phyloP scores from a whole-genome alignment of 495 filamentous ascomycete species.

The Penicillium flavigenum region DNA sequence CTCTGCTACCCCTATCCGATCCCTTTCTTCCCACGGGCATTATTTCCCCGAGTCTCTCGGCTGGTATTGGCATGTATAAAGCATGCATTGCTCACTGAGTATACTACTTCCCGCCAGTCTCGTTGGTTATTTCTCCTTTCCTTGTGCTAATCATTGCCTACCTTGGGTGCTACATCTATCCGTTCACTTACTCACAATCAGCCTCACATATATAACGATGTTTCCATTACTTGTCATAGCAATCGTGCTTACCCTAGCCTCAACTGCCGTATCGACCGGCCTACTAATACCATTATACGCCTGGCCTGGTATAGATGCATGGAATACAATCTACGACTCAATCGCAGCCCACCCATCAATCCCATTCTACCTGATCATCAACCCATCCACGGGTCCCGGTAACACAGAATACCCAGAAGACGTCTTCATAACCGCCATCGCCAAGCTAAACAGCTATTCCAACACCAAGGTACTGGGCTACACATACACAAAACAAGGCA shows the following conservation, averaged over 20 bases:
- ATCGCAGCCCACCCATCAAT: conserved; percentile 36
- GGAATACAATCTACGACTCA: conserved; percentile 41
- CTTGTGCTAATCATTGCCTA: not conserved
- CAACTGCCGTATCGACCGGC: conserved; percentile 24
- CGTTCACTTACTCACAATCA: not conserved
- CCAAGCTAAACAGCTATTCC: conserved; percentile 39
- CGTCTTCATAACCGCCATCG: conserved; percentile 34
- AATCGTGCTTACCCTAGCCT: conserved; percentile 15
- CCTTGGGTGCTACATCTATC: not conserved
- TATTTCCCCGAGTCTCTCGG: no score
- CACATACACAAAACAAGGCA: conserved; percentile 40
- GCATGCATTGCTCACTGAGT: not conserved
- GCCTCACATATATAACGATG: conserved; percentile 6
- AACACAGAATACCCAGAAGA: conserved; percentile 28
- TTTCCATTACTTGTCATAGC: conserved; percentile 11
- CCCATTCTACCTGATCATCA: conserved; percentile 45
- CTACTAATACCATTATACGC: conserved; percentile 52
- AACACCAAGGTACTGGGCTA: conserved; percentile 52
- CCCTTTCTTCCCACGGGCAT: not conserved
- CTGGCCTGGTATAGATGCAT: conserved; percentile 46
- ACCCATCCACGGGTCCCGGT: conserved; percentile 50
- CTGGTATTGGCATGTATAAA: not conserved
- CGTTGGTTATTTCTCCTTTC: not conserved
- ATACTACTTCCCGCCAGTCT: not conserved
- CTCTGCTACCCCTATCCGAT: conserved; percentile 2